Evolutionary conservation across 371 early-diverging fungal genomes (phyloP).

Genomic region (Lichtheimia ramosa): DNA sequence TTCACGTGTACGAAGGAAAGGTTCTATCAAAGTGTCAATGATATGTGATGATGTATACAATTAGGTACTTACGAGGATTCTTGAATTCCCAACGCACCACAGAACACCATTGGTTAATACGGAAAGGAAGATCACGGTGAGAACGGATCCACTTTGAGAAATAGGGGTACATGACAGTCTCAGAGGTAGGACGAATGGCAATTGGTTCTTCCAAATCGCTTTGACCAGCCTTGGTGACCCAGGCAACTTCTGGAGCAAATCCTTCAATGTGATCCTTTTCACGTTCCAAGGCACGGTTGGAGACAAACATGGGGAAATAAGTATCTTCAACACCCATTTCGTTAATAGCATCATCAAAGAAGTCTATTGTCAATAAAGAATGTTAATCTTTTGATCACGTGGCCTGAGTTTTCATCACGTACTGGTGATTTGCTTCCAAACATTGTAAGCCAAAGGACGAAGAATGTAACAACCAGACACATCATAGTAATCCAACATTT

Average conservation of each 20-base stretch:
- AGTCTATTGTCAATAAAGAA: constrained; percentile 53
- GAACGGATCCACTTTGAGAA: constrained; percentile 99
- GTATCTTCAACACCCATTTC: constrained; percentile 96
- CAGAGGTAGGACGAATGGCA: constrained; percentile 99
- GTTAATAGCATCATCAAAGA: constrained; percentile 91
- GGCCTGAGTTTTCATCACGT: constrained; percentile 12
- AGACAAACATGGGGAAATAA: constrained; percentile 99
- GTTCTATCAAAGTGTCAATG: constrained; percentile 57
- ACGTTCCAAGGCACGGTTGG: constrained; percentile 86
- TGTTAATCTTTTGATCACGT: background rate
- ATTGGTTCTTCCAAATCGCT: constrained; percentile 95
- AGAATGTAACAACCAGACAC: constrained; percentile 99
- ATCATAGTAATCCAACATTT: constrained; percentile 99
- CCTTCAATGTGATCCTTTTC: constrained; percentile 99
- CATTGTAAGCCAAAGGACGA: constrained; percentile 95
- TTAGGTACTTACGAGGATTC: constrained; percentile 82
- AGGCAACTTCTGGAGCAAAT: constrained; percentile 99
- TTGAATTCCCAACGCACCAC: constrained; percentile 99
- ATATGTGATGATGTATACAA: background rate
- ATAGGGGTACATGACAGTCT: constrained; percentile 99
- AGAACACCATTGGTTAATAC: constrained; percentile 99
- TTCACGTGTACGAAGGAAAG: constrained; percentile 99
- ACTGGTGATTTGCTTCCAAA: constrained; percentile 97
- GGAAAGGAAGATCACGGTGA: constrained; percentile 98
- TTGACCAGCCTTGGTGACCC: constrained; percentile 99